phyloP scores from a whole-genome alignment of 371 early-diverging fungal genomes.

The Umbelopsis sp. region DNA sequence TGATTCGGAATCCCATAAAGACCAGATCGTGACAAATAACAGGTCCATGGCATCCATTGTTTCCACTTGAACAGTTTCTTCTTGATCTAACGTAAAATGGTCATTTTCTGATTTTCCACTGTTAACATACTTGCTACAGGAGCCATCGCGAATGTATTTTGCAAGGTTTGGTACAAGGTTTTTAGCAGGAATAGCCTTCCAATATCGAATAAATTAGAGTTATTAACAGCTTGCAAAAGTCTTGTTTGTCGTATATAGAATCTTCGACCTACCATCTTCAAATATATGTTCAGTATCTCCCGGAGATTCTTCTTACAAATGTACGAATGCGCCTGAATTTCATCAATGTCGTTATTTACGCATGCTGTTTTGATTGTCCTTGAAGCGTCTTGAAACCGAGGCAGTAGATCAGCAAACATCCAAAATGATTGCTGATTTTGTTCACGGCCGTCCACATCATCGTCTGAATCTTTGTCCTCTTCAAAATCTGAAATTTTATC shows the following conservation, averaged over 20 bases:
- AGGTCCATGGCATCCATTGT: slow-evolving; percentile 36
- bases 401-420: slow-evolving; percentile 51
- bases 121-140: neutral
- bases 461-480: neutral
- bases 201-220: neutral
- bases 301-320: slow-evolving; percentile 38
- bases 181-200: slow-evolving; percentile 41
- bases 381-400: slow-evolving; percentile 38
- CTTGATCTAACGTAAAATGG: slow-evolving; percentile 9
- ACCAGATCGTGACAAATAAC: slow-evolving; percentile 35
- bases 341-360: slow-evolving; percentile 21
- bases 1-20: slow-evolving; percentile 20
- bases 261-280: slow-evolving; percentile 35
- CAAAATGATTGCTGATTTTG: slow-evolving; percentile 48
- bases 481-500: slow-evolving; percentile 5
- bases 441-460: slow-evolving; percentile 16
- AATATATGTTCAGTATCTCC: slow-evolving; percentile 42
- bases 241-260: neutral
- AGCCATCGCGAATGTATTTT: slow-evolving; percentile 29
- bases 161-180: slow-evolving; percentile 35
- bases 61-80: slow-evolving; percentile 25
- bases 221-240: neutral
- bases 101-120: slow-evolving; percentile 19
- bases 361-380: slow-evolving; percentile 7
- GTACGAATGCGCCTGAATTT: slow-evolving; percentile 24